Evolutionary conservation across 257 asterid species (phyloP), one percentile per base, ranked within the genome.

Genomic region (Lantana camara): DNA sequence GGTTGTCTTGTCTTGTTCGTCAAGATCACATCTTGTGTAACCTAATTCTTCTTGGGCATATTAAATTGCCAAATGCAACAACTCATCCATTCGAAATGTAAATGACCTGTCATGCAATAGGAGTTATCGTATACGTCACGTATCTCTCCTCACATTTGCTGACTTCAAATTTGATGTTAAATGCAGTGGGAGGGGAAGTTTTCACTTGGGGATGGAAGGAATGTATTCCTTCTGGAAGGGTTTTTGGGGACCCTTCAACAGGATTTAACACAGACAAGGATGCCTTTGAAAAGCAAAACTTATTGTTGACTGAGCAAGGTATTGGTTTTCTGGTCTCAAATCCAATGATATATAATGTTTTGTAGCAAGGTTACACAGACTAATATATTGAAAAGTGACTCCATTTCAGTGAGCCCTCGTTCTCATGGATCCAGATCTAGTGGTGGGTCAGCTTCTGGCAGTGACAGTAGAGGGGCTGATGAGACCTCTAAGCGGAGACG

Each of bases 181-280:
- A 59, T 74, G 81, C 90, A 94, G 99, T 72, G 69, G 73, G 57
- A 52, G 96, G 95, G 46, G 96, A 91, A 63, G 96, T 94, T 47
- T 90, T 83, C 77, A 85, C 98, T 37, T 94, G 99, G 99, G 99
- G 99, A 38, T 90, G 99, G 99, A 94, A 88, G 78, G 98, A 94
- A 83, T 94, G 99, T 67, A 79, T 90, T 70, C 99, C 99, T 68
- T 81, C 96, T 29, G 97, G 97, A 64, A 88, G 80, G 80, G 78
- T 84, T 47, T 30, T 83, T 54, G 96, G 88, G 24, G 91, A 83
- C 52, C 70, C 84, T 60, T 80, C 95, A 20, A 44, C 69, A 9
- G 82, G 83, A 60, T 58, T 65, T 53, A 68, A 57, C 74, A 59
- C 45, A 60, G 99, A 90, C 74, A 85, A 82, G 72, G 90, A 79